phyloP scores from a whole-genome alignment of 2,329 filamentous ascomycete genomes.

The Harringtonia lauricola region DNA sequence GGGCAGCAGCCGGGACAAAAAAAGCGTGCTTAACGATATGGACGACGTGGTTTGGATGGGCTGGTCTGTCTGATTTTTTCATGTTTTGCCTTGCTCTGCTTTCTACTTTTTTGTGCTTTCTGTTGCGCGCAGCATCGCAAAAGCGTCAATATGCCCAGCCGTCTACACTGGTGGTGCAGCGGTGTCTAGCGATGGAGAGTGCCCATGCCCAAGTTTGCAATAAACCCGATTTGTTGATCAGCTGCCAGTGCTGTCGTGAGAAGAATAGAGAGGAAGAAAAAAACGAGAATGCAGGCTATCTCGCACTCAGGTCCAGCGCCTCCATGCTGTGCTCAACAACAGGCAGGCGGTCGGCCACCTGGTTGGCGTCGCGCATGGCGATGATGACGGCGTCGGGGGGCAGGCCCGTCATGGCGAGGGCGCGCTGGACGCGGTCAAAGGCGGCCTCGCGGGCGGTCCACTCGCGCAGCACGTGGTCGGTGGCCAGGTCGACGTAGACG shows the following conservation, averaged over 20 bases:
- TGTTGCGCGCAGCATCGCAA: neutral
- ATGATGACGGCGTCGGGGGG: constrained; percentile 64
- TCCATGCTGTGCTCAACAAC: constrained; percentile 61
- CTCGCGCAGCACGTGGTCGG: constrained; percentile 71
- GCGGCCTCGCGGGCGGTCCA: constrained; percentile 79
- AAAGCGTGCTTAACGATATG: neutral
- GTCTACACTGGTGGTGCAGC: no score
- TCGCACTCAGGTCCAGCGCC: constrained; percentile 16
- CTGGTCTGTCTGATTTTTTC: neutral
- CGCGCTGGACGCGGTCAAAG: constrained; percentile 63
- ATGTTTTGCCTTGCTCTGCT: neutral
- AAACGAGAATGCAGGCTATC: no score
- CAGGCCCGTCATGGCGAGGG: constrained; percentile 31
- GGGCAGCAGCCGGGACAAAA: neutral
- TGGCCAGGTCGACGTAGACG: constrained; percentile 81
- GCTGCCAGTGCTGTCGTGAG: no score
- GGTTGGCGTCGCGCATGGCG: constrained; percentile 69
- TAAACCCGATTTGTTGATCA: no score
- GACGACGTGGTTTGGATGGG: neutral
- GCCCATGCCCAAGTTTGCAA: no score
- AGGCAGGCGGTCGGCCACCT: constrained; percentile 57
- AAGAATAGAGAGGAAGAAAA: no score
- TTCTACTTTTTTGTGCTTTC: neutral
- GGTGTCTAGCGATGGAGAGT: no score
- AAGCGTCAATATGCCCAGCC: no score